phyloP scores from a whole-genome alignment of 139 green algal genomes.

The Trebouxia sp. region DNA sequence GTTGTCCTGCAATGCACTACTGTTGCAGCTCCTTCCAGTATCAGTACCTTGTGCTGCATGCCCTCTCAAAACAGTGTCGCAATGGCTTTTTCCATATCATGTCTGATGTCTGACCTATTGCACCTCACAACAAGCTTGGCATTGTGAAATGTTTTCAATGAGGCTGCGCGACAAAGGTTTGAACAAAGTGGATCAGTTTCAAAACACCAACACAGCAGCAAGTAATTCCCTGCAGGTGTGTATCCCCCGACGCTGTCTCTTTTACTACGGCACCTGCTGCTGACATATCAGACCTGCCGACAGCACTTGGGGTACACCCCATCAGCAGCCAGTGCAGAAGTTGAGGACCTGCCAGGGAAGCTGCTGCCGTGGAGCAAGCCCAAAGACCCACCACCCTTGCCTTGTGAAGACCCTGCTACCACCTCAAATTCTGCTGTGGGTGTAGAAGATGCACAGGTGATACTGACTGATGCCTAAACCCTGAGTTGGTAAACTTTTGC shows the following conservation, averaged over 20 bases:
- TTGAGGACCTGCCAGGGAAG: background rate
- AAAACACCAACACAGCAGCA: background rate
- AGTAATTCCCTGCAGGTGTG: constrained; percentile 40
- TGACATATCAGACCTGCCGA: constrained; percentile 2
- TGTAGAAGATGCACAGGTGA: constrained; percentile 11
- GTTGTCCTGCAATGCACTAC: too few species aligned
- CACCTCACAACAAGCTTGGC: too few species aligned
- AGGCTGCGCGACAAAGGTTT: too few species aligned
- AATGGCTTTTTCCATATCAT: too few species aligned
- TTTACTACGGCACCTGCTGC: constrained; percentile 61
- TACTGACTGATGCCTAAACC: too few species aligned
- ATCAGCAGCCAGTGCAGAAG: background rate
- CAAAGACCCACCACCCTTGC: background rate
- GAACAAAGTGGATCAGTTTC: too few species aligned
- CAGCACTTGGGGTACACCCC: background rate
- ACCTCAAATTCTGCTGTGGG: background rate
- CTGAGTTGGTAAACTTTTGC: too few species aligned
- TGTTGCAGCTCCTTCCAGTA: too few species aligned
- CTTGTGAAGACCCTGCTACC: background rate
- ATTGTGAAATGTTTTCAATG: too few species aligned
- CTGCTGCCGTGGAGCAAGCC: background rate
- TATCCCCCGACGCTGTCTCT: constrained; percentile 45
- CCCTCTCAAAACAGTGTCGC: too few species aligned
- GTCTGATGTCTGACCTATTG: too few species aligned
- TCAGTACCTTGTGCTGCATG: too few species aligned